Evolutionary conservation across 2,329 filamentous ascomycete species (phyloP), one percentile per base, ranked within the genome.

Genomic region (Sphaerulina musiva): DNA sequence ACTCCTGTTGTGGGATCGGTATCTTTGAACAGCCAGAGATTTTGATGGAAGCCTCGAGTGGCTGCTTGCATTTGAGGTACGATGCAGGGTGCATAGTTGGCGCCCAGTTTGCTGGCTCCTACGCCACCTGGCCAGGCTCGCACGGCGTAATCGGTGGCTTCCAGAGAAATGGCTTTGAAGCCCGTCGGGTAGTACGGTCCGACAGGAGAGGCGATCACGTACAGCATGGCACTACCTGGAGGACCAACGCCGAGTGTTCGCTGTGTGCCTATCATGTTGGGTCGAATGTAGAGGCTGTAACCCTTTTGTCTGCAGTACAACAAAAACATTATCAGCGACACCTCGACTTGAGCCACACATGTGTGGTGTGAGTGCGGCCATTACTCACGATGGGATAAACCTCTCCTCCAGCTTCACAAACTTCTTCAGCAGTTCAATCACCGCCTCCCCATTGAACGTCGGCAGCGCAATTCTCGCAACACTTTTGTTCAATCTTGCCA

Each of bases 21-120:
- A 68, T 95, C 85, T 42, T 91, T 91, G 69, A 97, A 98, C 32
- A 98, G 77, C 93, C 93, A 98, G 51, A 98, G 80, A 74, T 97
- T 98, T 78, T 98, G 93, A 75, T 97, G 92, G 80, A 91, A 95
- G 20, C 93, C 93, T 53, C 90, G 83, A 72, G 84, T 87, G 44
- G 90, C 89, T 41, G 93, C 93, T 74, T 95, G 83, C 66, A 93
- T 82, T 75, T 98, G 93, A 14, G 93, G 93, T n/a, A 97, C 78
- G 66, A 98, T 92, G 77, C 93, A 97, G 5, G 93, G 93, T n/a
- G 93, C 93, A 72, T 98, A 98, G 81, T 98, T 98, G 68, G 92
- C 93, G 58, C 93, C 93, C 34, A 98, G 84, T 78, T 98, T 98
- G 83, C 93, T 95, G 78, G 97, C 90, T 65, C 93, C 93, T 32